Evolutionary conservation across 805 yeast species (phyloP).

Genomic region (Ogataea nitratoaversa): DNA sequence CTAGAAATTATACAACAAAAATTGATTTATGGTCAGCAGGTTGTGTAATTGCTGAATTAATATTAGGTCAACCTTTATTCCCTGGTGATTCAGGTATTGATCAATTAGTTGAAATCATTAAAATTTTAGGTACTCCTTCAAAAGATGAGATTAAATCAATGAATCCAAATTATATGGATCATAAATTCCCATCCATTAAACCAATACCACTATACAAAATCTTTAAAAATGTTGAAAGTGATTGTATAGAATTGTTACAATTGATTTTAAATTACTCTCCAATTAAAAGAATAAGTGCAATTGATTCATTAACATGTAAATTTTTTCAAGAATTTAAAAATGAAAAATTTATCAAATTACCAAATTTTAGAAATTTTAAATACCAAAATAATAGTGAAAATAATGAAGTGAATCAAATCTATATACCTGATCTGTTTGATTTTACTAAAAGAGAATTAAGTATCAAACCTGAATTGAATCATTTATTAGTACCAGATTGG

Average conservation of each 20-base stretch:
- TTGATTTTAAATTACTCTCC: conserved; percentile 68
- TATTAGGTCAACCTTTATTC: conserved; percentile 92
- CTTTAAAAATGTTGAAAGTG: conserved; percentile 51
- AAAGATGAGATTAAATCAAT: conserved; percentile 86
- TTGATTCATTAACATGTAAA: conserved; percentile 45
- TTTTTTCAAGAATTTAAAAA: conserved; percentile 54
- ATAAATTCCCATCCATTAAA: conserved; percentile 83
- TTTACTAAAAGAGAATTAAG: conserved; percentile 49
- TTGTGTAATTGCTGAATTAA: conserved; percentile 95
- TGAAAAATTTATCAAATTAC: conserved; percentile 20
- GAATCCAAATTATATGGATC: conserved; percentile 98
- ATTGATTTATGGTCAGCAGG: conserved; percentile 98
- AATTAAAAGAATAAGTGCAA: conserved; percentile 54
- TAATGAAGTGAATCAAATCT: conserved; percentile 30
- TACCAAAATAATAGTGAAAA: too few species aligned
- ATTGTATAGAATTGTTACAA: conserved; percentile 54
- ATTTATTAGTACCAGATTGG: conserved; percentile 41
- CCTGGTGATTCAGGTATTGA: conserved; percentile 98
- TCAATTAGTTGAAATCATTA: conserved; percentile 93
- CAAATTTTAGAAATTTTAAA: conserved; percentile 38
- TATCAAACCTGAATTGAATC: conserved; percentile 37
- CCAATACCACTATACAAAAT: conserved; percentile 70
- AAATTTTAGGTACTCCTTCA: conserved; percentile 92
- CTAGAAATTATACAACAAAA: conserved; percentile 92
- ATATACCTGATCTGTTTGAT: conserved; percentile 48